These are phyloP conservation scores for Irpex rosettiformis DNA, from an alignment of 1,284 basidiomycete species.

Conservation along the genomic window DNA sequence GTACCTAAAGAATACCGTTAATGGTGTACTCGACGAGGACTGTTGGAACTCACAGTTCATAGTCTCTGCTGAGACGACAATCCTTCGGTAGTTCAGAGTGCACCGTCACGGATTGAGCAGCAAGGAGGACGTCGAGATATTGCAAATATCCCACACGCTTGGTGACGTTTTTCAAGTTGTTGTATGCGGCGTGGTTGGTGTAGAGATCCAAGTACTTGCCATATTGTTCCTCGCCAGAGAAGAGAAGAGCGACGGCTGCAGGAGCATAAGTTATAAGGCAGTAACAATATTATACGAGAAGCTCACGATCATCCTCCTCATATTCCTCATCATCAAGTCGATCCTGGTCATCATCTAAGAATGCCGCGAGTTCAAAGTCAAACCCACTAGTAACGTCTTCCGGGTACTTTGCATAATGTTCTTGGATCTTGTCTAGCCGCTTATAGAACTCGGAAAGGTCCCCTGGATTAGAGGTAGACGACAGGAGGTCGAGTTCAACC, in stretches of 20 bases:
- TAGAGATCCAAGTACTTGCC: constrained; percentile 96
- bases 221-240: constrained; percentile 94
- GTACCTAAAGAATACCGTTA: constrained; percentile 49
- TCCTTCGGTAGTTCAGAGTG: constrained; percentile 75
- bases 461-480: constrained; percentile 53
- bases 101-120: constrained; percentile 50
- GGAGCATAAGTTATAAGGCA: constrained; percentile 13
- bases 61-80: constrained; percentile 72
- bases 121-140: constrained; percentile 83
- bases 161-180: constrained; percentile 83
- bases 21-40: not conserved
- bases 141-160: constrained; percentile 86
- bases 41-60: constrained; percentile 60
- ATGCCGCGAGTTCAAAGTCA: constrained; percentile 76
- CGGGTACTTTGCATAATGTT: constrained; percentile 95
- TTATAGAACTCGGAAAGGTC: constrained; percentile 93
- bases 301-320: constrained; percentile 78
- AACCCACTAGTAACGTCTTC: constrained; percentile 78
- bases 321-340: constrained; percentile 69
- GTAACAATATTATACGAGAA: constrained; percentile 1
- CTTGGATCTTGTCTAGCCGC: constrained; percentile 91
- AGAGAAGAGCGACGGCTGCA: constrained; percentile 76
- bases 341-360: constrained; percentile 71
- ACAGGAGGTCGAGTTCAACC: constrained; percentile 59
- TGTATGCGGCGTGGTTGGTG: constrained; percentile 83